Evolutionary conservation across 2,329 filamentous ascomycete species (phyloP), one percentile per base, ranked within the genome.

Genomic region (Coniochaeta hoffmannii): DNA sequence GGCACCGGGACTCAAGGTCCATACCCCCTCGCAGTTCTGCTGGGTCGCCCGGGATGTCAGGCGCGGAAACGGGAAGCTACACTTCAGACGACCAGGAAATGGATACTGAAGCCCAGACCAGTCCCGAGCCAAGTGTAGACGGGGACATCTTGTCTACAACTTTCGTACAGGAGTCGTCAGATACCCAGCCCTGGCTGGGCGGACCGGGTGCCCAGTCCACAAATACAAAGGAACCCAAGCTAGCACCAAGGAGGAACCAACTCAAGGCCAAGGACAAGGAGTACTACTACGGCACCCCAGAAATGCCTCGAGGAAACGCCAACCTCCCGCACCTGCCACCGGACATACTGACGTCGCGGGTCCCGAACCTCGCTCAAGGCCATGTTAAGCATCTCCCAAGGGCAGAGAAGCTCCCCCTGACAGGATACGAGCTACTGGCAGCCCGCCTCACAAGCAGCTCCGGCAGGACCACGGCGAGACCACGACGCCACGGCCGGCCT

Each of bases 391-490:
- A 69, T 46, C 67, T 69, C 0, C 70, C 69, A 0, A 67, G 73
- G 24, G 69, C 70, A 4, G 72, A 77, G 59, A 73, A 73, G 59
- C 62, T 76, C 14, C 72, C 75, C 10, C 60, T 78, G 35, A 77
- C 77, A 2, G 85, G 85, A 0, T 88, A 89, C 62, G 82, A 87
- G 60, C 72, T 83, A 2, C 68, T 89, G 10, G 83, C 86, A 1
- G 74, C 79, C 2, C 77, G 76, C 51, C 66, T 88, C 4, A 74
- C 77, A 6, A 60, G 62, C 59, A 61, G 69, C 2, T 63, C 65
- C 6, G 41, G 41, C 24, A 46, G 24, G 4, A 12, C 24, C 11
- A 46, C 19, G 4, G 24, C 41, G 19, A 14, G 26, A 28, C 2
- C 24, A 28, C 41, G 41, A 9, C 41, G 24, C 3, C 54, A 62